Conservation (phyloP, 768 basidiomycete genomes). For the Floccularia luteovirens region DNA sequence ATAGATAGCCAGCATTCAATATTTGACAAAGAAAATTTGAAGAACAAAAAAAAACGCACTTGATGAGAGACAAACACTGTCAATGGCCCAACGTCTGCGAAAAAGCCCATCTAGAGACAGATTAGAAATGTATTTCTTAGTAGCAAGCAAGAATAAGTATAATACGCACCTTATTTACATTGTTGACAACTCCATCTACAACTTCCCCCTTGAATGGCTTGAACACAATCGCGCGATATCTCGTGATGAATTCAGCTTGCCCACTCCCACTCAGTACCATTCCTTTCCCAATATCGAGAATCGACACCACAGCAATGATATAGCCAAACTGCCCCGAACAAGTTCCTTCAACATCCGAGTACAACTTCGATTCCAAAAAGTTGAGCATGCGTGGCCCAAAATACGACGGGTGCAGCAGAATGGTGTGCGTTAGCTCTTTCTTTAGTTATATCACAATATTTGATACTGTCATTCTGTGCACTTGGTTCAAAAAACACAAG, state of each 20-base stretch:
- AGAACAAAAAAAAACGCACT: constrained; percentile 40
- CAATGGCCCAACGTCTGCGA: constrained; percentile 92
- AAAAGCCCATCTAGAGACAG: constrained; percentile 85
- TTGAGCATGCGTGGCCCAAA: constrained; percentile 95
- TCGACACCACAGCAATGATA: constrained; percentile 87
- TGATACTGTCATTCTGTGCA: too few species aligned
- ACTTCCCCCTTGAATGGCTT: constrained; percentile 99
- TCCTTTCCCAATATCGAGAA: constrained; percentile 87
- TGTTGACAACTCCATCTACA: constrained; percentile 92
- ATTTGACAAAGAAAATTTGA: too few species aligned
- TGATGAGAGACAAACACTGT: constrained; percentile 95
- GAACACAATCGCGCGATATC: constrained; percentile 96
- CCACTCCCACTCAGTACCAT: constrained; percentile 89
- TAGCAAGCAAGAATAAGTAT: not conserved
- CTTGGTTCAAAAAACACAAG: too few species aligned
- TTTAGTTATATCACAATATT: too few species aligned
- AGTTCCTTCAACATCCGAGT: constrained; percentile 95
- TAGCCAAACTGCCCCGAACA: constrained; percentile 94
- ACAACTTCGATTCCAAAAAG: constrained; percentile 88
- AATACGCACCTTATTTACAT: constrained; percentile 84
- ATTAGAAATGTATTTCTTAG: not conserved
- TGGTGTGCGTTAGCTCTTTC: constrained; percentile 98
- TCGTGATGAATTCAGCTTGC: constrained; percentile 92
- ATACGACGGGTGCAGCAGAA: constrained; percentile 95
- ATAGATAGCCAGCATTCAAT: constrained; percentile 2